phyloP scores from a whole-genome alignment of 164 flowering plant genomes.

The Platanus orientalis region DNA sequence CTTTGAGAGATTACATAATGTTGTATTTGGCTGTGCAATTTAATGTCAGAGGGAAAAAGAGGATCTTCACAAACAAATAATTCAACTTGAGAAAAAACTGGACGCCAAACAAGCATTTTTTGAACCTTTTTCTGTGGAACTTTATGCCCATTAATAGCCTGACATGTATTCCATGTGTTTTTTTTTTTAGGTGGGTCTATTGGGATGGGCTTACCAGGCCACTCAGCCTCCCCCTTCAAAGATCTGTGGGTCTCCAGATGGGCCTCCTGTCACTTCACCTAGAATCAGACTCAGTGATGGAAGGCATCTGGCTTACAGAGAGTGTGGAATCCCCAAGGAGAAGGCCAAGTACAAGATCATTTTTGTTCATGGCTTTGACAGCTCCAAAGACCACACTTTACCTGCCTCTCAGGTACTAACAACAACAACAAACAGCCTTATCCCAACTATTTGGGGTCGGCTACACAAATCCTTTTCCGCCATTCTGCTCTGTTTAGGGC shows the following conservation, averaged over 20 bases:
- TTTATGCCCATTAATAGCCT: neutral
- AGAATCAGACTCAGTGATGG: too few species aligned
- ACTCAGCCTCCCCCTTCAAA: too few species aligned
- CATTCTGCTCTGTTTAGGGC: too few species aligned
- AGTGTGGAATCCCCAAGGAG: too few species aligned
- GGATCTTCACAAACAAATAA: slow-evolving; percentile 37
- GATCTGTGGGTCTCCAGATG: slow-evolving; percentile 14
- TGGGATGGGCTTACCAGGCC: slow-evolving; percentile 31
- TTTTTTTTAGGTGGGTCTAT: slow-evolving; percentile 26
- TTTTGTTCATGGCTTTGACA: slow-evolving; percentile 34
- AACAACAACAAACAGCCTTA: too few species aligned
- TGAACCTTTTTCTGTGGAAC: slow-evolving; percentile 1
- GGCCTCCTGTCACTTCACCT: too few species aligned
- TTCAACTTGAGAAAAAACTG: slow-evolving; percentile 51
- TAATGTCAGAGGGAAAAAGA: slow-evolving; percentile 56
- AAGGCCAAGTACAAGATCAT: too few species aligned
- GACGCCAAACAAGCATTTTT: slow-evolving; percentile 58
- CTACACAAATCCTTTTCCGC: too few species aligned
- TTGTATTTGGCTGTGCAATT: neutral
- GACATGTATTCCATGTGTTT: too few species aligned
- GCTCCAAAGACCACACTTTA: slow-evolving; percentile 38
- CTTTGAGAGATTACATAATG: neutral
- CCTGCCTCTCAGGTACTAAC: slow-evolving; percentile 37
- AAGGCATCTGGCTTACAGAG: too few species aligned
- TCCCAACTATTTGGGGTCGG: too few species aligned